Percentiles rank a stretch among this genome's conserved stretches.
Evolutionary conservation across 345 rosid species (phyloP).

Genomic region (Bruguiera gymnorhiza): DNA sequence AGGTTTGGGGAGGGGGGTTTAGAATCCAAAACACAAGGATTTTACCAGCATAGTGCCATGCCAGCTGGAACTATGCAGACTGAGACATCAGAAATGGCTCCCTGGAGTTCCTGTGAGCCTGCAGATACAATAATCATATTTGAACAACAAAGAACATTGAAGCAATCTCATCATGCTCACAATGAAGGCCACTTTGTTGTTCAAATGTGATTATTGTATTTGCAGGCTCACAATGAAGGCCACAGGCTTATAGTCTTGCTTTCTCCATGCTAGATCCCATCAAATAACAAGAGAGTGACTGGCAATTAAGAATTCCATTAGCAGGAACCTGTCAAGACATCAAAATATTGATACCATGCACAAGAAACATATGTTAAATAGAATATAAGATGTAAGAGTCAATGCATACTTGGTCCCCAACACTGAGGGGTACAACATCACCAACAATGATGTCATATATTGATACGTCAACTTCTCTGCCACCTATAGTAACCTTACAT

Average conservation of each 20-base stretch:
- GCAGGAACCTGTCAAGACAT: slow-evolving; percentile 73
- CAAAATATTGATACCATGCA: not conserved
- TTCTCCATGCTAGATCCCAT: slow-evolving; percentile 99
- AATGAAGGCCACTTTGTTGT: no score
- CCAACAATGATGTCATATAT: slow-evolving; percentile 93
- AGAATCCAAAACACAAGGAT: no score
- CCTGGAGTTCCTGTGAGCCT: no score
- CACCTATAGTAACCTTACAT: slow-evolving; percentile 75
- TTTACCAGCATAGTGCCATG: no score
- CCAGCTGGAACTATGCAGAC: no score
- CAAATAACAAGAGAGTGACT: slow-evolving; percentile 91
- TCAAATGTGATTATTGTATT: no score
- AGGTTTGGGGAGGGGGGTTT: no score
- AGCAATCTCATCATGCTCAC: no score
- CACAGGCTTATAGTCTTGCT: slow-evolving; percentile 71
- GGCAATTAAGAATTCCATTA: slow-evolving; percentile 78
- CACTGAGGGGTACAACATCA: slow-evolving; percentile 81
- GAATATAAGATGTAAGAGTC: not conserved
- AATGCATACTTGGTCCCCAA: slow-evolving; percentile 80
- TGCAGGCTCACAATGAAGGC: not conserved
- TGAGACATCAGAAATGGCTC: no score
- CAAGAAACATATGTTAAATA: not conserved
- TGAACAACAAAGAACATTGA: no score
- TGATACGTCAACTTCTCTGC: slow-evolving; percentile 79
- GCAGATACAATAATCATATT: no score